Conservation (phyloP, 1,284 basidiomycete genomes). For the Papiliotrema nemorosa region DNA sequence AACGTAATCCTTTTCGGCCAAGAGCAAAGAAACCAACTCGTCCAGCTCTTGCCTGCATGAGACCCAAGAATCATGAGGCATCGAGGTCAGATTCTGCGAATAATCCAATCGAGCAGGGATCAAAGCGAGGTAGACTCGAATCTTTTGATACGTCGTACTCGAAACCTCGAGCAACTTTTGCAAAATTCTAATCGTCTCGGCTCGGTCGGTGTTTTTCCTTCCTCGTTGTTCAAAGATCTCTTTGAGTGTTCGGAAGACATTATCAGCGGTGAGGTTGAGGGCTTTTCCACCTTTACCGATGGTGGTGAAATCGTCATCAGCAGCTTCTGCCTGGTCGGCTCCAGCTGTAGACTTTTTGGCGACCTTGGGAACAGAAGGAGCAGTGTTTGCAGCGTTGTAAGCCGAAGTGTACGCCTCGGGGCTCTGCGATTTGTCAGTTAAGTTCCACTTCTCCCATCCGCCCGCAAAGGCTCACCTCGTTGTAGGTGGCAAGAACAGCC, state of each 20-base stretch:
- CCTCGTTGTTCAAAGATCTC: conserved; percentile 92
- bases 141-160: conserved; percentile 80
- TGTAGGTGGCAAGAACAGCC: conserved; percentile 71
- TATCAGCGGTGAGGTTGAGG: conserved; percentile 78
- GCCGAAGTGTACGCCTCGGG: conserved; percentile 82
- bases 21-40: conserved; percentile 74
- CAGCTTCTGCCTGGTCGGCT: conserved; percentile 51
- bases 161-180: conserved; percentile 85
- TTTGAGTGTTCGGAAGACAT: conserved; percentile 89
- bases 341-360: conserved; percentile 46
- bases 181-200: conserved; percentile 88
- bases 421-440: conserved; percentile 58
- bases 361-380: conserved; percentile 51
- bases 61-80: conserved; percentile 91
- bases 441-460: neutral
- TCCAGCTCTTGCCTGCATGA: conserved; percentile 85
- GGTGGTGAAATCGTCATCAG: conserved; percentile 72
- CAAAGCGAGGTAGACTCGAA: conserved; percentile 89
- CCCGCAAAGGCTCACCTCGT: conserved; percentile 55
- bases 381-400: conserved; percentile 58
- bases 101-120: conserved; percentile 97
- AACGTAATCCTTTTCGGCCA: conserved; percentile 65
- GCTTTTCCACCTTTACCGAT: conserved; percentile 87
- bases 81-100: conserved; percentile 58
- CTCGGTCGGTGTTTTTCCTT: conserved; percentile 97